These are phyloP conservation scores for Myriosclerotinia curreyana DNA, from an alignment of 2,329 filamentous ascomycete species.

Conservation along the genomic window DNA sequence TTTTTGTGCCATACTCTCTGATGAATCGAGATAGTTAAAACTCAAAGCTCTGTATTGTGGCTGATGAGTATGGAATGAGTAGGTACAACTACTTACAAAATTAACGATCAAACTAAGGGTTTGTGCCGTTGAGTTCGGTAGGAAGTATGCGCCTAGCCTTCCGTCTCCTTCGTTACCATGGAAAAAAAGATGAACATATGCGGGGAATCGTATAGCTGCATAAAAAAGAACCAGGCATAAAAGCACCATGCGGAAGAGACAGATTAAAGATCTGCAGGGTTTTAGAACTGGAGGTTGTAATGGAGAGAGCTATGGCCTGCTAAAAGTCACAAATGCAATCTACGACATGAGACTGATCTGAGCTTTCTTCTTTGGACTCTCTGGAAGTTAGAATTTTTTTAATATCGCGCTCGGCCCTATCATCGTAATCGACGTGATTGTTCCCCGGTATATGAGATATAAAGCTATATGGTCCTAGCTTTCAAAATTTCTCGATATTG, in stretches of 20 bases:
- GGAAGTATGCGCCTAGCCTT: not conserved
- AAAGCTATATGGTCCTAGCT: not conserved
- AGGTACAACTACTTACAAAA: not conserved
- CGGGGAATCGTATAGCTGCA: not conserved
- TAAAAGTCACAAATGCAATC: slow-evolving; percentile 8
- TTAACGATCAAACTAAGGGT: slow-evolving; percentile 2
- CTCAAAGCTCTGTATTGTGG: not conserved
- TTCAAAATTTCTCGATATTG: not conserved
- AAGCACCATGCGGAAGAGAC: not conserved
- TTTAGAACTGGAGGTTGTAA: not conserved
- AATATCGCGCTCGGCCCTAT: not conserved
- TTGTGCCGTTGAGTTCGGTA: slow-evolving; percentile 12
- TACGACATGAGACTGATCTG: slow-evolving; percentile 1
- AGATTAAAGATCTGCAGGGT: not conserved
- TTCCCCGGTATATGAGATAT: not conserved
- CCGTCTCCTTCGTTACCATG: slow-evolving; percentile 13
- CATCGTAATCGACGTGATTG: slow-evolving; percentile 3
- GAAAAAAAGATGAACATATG: slow-evolving; percentile 13
- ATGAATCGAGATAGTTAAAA: not conserved
- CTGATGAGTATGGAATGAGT: not conserved
- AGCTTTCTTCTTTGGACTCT: slow-evolving; percentile 31
- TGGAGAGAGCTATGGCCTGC: slow-evolving; percentile 3
- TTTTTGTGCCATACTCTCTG: no score
- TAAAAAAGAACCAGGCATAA: not conserved
- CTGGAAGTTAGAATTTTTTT: slow-evolving; percentile 22